Evolutionary conservation across 768 basidiomycete genomes (phyloP), one percentile per base, ranked within the genome.

Genomic region (Pleurotus pulmonarius): DNA sequence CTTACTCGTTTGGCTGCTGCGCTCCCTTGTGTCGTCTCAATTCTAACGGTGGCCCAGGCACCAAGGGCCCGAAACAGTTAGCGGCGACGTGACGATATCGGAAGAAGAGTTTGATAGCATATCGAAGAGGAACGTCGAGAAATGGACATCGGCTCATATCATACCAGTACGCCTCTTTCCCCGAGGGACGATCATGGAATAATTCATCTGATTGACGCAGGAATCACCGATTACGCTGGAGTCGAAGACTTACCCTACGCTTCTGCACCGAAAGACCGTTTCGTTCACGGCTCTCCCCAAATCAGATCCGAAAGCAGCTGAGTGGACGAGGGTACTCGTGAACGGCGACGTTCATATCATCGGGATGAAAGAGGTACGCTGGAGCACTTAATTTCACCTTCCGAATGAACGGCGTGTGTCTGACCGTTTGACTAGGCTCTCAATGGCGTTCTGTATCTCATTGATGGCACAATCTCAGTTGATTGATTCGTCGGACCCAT

Each of bases 61-160:
- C 60, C 77, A 88, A 72, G 83, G 79, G 4, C 74, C 82, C 8
- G 62, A 62, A 6, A 58, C 69, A 5, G 56, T 63, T 0, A 74
- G 77, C 20, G 75, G 75, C n/a, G 76, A 70, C 0, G 72, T 83
- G 22, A 70, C 77, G n/a, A 76, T 92, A 8, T 77, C 86, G 2
- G 86, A 92, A 56, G 72, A 85, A 55, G 83, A 91, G 61, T 83
- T 81, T 39, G 86, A 93, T 56, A 70, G 70, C 9, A 65, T 64
- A 45, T 82, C 85, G 5, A 85, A 74, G 70, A 71, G 70, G 61
- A 90, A 93, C 61, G 88, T 95, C 11, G 80, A 86, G 61, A 77
- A 76, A 49, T 96, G 93, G 90, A 78, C 95, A 0, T 83, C 85
- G 1, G 87, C 87, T 34, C 29, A 34, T 34, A 34, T 34, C 29